Percentiles rank a stretch among this genome's conserved stretches.
These are phyloP conservation scores for Botryotinia convoluta DNA, from an alignment of 2,329 filamentous ascomycete species.

Conservation along the genomic window DNA sequence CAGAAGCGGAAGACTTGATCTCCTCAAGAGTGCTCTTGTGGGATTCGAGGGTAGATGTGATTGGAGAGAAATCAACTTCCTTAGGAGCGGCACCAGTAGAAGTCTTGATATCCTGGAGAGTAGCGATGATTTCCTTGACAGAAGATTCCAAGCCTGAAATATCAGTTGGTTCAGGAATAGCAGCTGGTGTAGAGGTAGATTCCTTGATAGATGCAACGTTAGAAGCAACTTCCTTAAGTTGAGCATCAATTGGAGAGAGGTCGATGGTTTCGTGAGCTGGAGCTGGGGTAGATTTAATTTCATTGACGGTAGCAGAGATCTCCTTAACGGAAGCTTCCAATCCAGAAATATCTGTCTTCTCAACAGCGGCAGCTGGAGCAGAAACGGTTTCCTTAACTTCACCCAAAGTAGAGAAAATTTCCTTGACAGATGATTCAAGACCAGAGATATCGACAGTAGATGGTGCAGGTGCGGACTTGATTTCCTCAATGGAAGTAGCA, in stretches of 20 bases:
- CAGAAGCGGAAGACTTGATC: conserved; percentile 20
- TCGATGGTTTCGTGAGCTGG: conserved; percentile 25
- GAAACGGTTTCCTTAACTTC: conserved; percentile 20
- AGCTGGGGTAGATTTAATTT: conserved; percentile 26
- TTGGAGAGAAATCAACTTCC: conserved; percentile 25
- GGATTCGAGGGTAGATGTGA: conserved; percentile 24
- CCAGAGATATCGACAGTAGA: conserved; percentile 25
- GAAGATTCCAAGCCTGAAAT: conserved; percentile 24
- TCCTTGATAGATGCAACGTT: conserved; percentile 18
- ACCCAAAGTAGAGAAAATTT: conserved; percentile 24
- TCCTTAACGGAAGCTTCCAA: conserved; percentile 22
- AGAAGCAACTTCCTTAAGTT: conserved; percentile 25
- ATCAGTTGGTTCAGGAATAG: conserved; percentile 24
- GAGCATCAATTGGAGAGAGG: conserved; percentile 23
- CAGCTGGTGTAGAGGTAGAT: conserved; percentile 19
- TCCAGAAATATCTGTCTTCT: conserved; percentile 24
- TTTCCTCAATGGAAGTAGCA: conserved; percentile 20
- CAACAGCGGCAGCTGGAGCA: conserved; percentile 23
- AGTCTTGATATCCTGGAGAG: conserved; percentile 24
- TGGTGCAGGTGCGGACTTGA: conserved; percentile 21
- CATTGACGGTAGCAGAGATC: conserved; percentile 19
- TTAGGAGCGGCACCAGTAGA: not conserved
- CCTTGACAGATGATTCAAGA: conserved; percentile 25
- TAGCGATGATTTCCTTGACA: conserved; percentile 25
- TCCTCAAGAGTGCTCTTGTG: conserved; percentile 23